Percentiles rank a stretch among this genome's conserved stretches.
phyloP scores from a whole-genome alignment of 768 basidiomycete species.

The Clathrus columnatus region DNA sequence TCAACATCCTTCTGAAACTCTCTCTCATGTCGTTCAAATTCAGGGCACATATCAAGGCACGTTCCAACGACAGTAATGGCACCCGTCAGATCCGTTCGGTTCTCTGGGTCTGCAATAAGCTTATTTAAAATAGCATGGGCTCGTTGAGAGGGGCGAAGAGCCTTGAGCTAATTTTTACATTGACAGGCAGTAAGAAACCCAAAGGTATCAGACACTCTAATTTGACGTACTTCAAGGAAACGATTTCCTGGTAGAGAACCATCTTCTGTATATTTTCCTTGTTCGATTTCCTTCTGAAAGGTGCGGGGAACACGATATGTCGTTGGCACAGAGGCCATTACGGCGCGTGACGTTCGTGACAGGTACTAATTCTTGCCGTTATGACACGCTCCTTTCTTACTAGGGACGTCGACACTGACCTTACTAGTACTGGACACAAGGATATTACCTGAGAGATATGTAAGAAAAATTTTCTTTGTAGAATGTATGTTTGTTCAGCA shows the following conservation, averaged over 20 bases:
- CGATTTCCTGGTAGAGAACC: constrained; percentile 3
- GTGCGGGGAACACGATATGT: neutral
- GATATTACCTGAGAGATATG: no score
- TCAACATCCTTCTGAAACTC: constrained; percentile 85
- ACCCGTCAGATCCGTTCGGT: constrained; percentile 10
- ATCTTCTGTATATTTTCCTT: constrained; percentile 3
- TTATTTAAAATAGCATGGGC: constrained; percentile 7
- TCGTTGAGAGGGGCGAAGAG: constrained; percentile 8
- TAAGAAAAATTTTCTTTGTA: no score
- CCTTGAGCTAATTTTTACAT: constrained; percentile 1
- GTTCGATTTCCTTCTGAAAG: constrained; percentile 2
- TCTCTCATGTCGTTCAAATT: constrained; percentile 85
- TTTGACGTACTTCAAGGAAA: constrained; percentile 1
- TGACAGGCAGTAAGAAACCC: neutral
- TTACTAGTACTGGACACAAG: no score
- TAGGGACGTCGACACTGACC: no score
- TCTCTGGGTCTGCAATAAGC: constrained; percentile 7
- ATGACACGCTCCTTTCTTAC: no score
- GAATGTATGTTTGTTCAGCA: no score
- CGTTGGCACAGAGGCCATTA: neutral
- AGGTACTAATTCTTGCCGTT: neutral
- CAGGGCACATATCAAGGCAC: constrained; percentile 90
- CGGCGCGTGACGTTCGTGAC: neutral
- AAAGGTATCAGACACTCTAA: neutral
- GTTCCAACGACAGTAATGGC: constrained; percentile 92